phyloP scores from a whole-genome alignment of 257 asterid species.

The Penstemon newberryi region DNA sequence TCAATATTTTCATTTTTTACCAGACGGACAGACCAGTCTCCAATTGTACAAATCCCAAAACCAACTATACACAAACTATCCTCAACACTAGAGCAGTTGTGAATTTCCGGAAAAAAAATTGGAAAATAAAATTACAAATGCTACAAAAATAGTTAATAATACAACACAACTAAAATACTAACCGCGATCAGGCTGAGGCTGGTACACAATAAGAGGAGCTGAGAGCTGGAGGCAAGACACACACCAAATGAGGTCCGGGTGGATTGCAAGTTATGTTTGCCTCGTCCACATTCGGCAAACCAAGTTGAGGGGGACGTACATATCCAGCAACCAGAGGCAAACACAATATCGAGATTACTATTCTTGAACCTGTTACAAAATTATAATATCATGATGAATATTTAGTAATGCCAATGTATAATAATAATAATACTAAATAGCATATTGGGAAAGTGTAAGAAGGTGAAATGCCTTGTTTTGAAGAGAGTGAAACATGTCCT shows the following conservation, averaged over 20 bases:
- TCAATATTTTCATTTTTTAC: constrained; percentile 18
- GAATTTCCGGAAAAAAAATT: constrained; percentile 1
- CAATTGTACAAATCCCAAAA: constrained; percentile 27
- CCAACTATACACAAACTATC: constrained; percentile 37
- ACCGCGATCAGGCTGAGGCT: constrained; percentile 40
- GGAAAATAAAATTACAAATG: not conserved
- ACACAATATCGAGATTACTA: constrained; percentile 71
- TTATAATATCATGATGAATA: constrained; percentile 7
- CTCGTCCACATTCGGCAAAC: constrained; percentile 68
- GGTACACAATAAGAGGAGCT: constrained; percentile 93
- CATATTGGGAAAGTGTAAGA: constrained; percentile 11
- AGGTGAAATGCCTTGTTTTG: constrained; percentile 61
- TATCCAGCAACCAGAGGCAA: constrained; percentile 95
- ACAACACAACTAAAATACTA: constrained; percentile 19
- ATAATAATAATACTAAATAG: not conserved
- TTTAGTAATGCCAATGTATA: not conserved
- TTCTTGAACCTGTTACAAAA: constrained; percentile 65
- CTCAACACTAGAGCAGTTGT: constrained; percentile 28
- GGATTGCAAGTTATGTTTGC: constrained; percentile 89
- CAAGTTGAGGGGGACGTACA: constrained; percentile 85
- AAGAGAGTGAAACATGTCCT: constrained; percentile 73
- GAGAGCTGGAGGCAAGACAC: constrained; percentile 86
- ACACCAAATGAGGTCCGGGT: constrained; percentile 89
- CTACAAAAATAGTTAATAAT: constrained; percentile 30
- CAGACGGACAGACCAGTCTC: constrained; percentile 13